Evolutionary conservation across 1,284 basidiomycete species (phyloP).

Genomic region (Hymenochaete sp.): DNA sequence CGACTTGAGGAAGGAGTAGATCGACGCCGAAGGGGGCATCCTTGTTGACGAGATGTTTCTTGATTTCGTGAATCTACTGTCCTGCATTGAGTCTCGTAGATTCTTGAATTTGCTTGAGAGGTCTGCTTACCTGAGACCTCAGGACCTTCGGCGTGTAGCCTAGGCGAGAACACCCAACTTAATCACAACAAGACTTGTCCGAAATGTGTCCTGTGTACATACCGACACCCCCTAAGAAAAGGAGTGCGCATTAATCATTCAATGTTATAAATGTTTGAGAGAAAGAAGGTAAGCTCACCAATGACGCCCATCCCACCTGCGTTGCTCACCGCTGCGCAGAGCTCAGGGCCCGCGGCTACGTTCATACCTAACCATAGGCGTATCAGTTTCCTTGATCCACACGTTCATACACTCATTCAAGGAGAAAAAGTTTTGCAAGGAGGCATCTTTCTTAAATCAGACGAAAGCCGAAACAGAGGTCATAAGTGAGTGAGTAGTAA

Average conservation of each 20-base stretch:
- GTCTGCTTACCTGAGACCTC: slow-evolving; percentile 61
- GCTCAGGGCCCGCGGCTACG: slow-evolving; percentile 69
- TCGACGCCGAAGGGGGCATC: slow-evolving; percentile 81
- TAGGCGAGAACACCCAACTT: too few species aligned
- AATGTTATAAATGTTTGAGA: too few species aligned
- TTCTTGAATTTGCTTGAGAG: too few species aligned
- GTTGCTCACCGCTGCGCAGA: slow-evolving; percentile 76
- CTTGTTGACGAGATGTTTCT: slow-evolving; percentile 59
- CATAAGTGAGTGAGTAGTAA: too few species aligned
- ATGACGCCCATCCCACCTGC: slow-evolving; percentile 81
- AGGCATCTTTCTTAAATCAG: too few species aligned
- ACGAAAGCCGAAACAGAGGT: too few species aligned
- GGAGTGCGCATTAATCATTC: too few species aligned
- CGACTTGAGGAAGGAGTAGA: slow-evolving; percentile 72
- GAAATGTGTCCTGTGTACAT: background rate
- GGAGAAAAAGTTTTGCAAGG: too few species aligned
- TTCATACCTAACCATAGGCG: too few species aligned
- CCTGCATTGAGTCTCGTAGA: slow-evolving; percentile 39
- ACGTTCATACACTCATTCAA: background rate
- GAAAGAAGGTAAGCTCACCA: too few species aligned
- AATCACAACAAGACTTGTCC: background rate
- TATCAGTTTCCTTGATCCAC: background rate
- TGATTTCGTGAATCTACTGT: slow-evolving; percentile 74
- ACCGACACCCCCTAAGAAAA: too few species aligned
- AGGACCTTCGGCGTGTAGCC: slow-evolving; percentile 63